phyloP scores from a whole-genome alignment of 257 asterid genomes.

The Gentiana macrophylla region DNA sequence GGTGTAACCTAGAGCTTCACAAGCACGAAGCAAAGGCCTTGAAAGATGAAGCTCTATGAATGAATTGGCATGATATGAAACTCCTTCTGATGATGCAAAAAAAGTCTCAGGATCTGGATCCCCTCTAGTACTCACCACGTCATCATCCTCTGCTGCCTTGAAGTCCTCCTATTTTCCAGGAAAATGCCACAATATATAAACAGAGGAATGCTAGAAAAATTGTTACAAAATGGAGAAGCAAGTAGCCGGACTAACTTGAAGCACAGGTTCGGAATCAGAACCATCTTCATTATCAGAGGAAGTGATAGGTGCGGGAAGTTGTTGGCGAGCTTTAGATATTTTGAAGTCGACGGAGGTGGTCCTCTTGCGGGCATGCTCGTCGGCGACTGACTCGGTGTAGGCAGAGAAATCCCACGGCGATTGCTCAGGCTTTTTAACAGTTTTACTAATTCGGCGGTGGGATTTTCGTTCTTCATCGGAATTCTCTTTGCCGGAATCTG shows the following conservation, averaged over 20 bases:
- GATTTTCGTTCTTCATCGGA: slow-evolving; percentile 7
- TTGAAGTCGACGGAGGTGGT: slow-evolving; percentile 81
- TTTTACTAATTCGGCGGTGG: slow-evolving; percentile 4
- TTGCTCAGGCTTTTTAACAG: slow-evolving; percentile 48
- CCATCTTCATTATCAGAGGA: slow-evolving; percentile 25
- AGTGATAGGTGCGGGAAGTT: slow-evolving; percentile 26
- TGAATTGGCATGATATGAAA: slow-evolving; percentile 67
- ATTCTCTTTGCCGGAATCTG: slow-evolving; percentile 6
- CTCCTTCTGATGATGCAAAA: slow-evolving; percentile 57
- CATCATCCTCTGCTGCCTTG: slow-evolving; percentile 35
- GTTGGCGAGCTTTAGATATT: slow-evolving; percentile 48
- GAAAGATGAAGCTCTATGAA: slow-evolving; percentile 74
- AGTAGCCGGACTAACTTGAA: slow-evolving; percentile 34
- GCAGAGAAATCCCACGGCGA: slow-evolving; percentile 98
- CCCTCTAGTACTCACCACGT: slow-evolving; percentile 38
- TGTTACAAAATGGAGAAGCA: not conserved
- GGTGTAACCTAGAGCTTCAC: slow-evolving; percentile 71
- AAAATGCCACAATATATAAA: not conserved
- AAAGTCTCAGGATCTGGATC: slow-evolving; percentile 34
- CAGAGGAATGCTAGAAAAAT: not conserved
- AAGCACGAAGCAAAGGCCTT: slow-evolving; percentile 87
- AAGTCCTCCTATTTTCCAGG: slow-evolving; percentile 44
- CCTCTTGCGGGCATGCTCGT: slow-evolving; percentile 65
- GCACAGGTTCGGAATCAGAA: slow-evolving; percentile 39
- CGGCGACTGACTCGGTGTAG: slow-evolving; percentile 66